Base-by-base conservation (phyloP, 1,284 basidiomycete species). In the Fomitopsis pinicola region DNA sequence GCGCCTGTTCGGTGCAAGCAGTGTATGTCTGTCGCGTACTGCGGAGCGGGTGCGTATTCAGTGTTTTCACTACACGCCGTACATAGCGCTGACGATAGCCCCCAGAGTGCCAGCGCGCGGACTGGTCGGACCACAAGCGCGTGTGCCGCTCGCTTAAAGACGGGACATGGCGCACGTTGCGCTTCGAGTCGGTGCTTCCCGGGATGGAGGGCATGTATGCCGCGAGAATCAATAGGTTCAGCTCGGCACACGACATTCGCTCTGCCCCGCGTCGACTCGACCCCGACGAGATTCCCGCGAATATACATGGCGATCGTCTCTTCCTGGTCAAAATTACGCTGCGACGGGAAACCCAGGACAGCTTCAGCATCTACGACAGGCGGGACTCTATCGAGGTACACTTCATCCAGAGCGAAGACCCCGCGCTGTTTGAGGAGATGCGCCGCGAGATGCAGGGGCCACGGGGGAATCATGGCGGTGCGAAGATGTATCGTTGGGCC, bases 111-210 rank as follows among this genome's bases (percentile, higher is more conserved):
- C 78, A 80, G 62, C 68, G 55, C 36, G 63, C 64, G 10, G 77
- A 80, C 62, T 81, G 78, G 78, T 68, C 72, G 22, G 66, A 66
- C 6, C 79, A 81, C 67, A 80, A 78, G 64, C 45, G 61, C 2
- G 63, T 68, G 1, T 80, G 79, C 62, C 72, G 68, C 19, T 73
- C 77, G 2, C 66, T 81, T 42, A 73, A 77, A 64, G 76, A 75
- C 46, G 78, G 75, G 4, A 72, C 69, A 17, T 81, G 79, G 79
- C 64, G 67, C 2, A 72, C 69, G 15, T 80, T 79, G 79, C 64
- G 67, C 2, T 69, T 80, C 56, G 46, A 56, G n/a, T 42, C 45
- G 3, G 35, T 53, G 8, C 10, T 60, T 22, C 66, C 67, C 3
- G 66, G 62, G 14, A 55, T 17, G 45, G 64, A 64, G 38, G 63